phyloP scores from a whole-genome alignment of 768 basidiomycete genomes.

The Boletus tylopilopsis region DNA sequence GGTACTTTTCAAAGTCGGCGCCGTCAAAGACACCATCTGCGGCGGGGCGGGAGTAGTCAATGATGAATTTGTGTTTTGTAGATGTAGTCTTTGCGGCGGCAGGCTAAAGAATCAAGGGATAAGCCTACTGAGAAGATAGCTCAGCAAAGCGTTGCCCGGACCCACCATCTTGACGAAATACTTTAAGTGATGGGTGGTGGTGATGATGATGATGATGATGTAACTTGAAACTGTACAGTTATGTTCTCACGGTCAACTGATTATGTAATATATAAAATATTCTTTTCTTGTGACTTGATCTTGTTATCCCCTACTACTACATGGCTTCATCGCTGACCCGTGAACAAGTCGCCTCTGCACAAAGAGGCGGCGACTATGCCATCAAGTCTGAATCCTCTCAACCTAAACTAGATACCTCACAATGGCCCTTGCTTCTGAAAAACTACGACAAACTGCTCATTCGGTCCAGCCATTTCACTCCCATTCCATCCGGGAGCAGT shows the following conservation, averaged over 20 bases:
- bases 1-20: slow-evolving; percentile 77
- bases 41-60: slow-evolving; percentile 86
- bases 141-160: slow-evolving; percentile 82
- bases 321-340: slow-evolving; percentile 43
- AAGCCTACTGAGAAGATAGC: slow-evolving; percentile 90
- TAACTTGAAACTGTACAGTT: slow-evolving; percentile 50
- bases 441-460: slow-evolving; percentile 97
- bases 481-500: slow-evolving; percentile 90
- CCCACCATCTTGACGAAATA: slow-evolving; percentile 70
- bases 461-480: slow-evolving; percentile 96
- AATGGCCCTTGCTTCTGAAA: slow-evolving; percentile 98
- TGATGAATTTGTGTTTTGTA: slow-evolving; percentile 72
- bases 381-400: slow-evolving; percentile 76
- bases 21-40: slow-evolving; percentile 58
- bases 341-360: slow-evolving; percentile 70
- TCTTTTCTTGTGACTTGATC: too few relatives aligned
- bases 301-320: neutral
- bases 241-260: slow-evolving; percentile 13
- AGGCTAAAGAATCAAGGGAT: slow-evolving; percentile 53
- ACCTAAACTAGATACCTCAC: slow-evolving; percentile 86
- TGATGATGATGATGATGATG: slow-evolving; percentile 14
- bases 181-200: too few relatives aligned
- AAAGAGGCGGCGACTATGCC: slow-evolving; percentile 69
- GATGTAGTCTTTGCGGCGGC: slow-evolving; percentile 48
- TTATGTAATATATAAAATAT: too few relatives aligned